Conservation (phyloP, 2,329 filamentous ascomycete species). For the Seiridium unicorne region DNA sequence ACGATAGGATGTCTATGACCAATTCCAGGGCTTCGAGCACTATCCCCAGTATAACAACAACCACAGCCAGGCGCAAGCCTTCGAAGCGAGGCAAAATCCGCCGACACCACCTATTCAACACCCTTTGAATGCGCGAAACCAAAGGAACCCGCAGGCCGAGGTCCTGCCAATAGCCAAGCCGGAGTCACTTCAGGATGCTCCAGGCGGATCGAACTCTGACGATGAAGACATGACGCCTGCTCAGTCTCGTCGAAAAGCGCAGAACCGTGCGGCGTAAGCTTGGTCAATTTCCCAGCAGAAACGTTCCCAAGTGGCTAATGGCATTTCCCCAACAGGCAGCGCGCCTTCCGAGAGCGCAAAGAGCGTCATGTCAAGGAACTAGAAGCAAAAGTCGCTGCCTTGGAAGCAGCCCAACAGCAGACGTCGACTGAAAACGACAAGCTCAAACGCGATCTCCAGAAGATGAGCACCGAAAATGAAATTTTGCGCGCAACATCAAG, state of each 20-base stretch:
- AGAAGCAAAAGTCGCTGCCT: slow-evolving; percentile 75
- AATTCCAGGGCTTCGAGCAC: slow-evolving; percentile 46
- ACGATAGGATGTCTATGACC: slow-evolving; percentile 50
- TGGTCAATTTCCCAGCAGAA: not conserved
- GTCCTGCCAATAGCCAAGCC: slow-evolving; percentile 33
- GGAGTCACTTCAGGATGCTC: slow-evolving; percentile 37
- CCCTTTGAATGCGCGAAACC: slow-evolving; percentile 21
- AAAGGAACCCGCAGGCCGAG: slow-evolving; percentile 26
- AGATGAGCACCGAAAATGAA: slow-evolving; percentile 86
- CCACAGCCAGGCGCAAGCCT: slow-evolving; percentile 24
- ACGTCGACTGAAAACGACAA: slow-evolving; percentile 83
- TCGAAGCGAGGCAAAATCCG: slow-evolving; percentile 49
- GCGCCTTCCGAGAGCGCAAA: slow-evolving; percentile 94
- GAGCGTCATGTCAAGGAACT: slow-evolving; percentile 92
- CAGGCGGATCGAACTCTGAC: slow-evolving; percentile 50
- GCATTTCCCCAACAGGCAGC: slow-evolving; percentile 62
- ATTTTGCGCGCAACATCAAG: slow-evolving; percentile 78
- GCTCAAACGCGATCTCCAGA: slow-evolving; percentile 79
- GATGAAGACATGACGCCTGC: slow-evolving; percentile 55
- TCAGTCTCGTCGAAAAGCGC: slow-evolving; percentile 58
- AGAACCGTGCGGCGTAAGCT: slow-evolving; percentile 61
- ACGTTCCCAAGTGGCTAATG: not conserved
- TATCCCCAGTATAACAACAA: slow-evolving; percentile 39
- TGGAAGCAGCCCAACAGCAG: slow-evolving; percentile 72
- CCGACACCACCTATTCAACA: slow-evolving; percentile 50